Percentiles rank a stretch among this genome's conserved stretches.
phyloP scores from a whole-genome alignment of 2,329 filamentous ascomycete species.

The Piedraia hortae region DNA sequence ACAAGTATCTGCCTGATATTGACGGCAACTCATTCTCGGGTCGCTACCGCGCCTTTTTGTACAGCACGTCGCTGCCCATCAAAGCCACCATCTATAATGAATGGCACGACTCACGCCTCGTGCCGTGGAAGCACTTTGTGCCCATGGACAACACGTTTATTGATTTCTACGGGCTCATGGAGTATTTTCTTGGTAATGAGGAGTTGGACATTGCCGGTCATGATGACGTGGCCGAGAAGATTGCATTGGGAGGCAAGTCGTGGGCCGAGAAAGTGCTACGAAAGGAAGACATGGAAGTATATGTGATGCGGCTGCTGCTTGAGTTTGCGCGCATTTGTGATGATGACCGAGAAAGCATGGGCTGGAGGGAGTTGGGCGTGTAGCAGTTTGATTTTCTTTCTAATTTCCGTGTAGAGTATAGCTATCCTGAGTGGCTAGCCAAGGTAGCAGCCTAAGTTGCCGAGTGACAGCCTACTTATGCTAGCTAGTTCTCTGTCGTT shows the following conservation, averaged over 20 bases:
- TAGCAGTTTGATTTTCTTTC: too few relatives aligned
- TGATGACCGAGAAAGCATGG: slow-evolving; percentile 15
- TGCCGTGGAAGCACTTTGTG: slow-evolving; percentile 58
- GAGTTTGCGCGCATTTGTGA: slow-evolving; percentile 19
- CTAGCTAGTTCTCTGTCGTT: too few relatives aligned
- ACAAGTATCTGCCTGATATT: slow-evolving; percentile 48
- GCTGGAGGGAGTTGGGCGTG: slow-evolving; percentile 11
- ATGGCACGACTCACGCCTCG: slow-evolving; percentile 44
- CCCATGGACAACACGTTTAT: slow-evolving; percentile 49
- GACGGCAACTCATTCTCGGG: slow-evolving; percentile 32
- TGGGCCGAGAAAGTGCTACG: slow-evolving; percentile 44
- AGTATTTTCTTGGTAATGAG: slow-evolving; percentile 36
- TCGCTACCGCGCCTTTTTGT: slow-evolving; percentile 27
- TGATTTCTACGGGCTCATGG: slow-evolving; percentile 45
- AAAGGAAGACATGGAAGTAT: slow-evolving; percentile 47
- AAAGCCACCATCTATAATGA: slow-evolving; percentile 56
- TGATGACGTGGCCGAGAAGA: slow-evolving; percentile 32
- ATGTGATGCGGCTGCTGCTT: slow-evolving; percentile 30
- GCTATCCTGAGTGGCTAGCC: too few relatives aligned
- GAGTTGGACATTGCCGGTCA: slow-evolving; percentile 10
- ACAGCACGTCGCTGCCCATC: slow-evolving; percentile 41
- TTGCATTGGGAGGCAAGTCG: slow-evolving; percentile 34
- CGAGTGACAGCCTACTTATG: too few relatives aligned
- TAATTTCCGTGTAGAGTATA: too few relatives aligned
- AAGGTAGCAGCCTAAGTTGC: too few relatives aligned